Conservation (phyloP, 371 early-diverging fungal species). For the Actinomortierella wolfii region DNA sequence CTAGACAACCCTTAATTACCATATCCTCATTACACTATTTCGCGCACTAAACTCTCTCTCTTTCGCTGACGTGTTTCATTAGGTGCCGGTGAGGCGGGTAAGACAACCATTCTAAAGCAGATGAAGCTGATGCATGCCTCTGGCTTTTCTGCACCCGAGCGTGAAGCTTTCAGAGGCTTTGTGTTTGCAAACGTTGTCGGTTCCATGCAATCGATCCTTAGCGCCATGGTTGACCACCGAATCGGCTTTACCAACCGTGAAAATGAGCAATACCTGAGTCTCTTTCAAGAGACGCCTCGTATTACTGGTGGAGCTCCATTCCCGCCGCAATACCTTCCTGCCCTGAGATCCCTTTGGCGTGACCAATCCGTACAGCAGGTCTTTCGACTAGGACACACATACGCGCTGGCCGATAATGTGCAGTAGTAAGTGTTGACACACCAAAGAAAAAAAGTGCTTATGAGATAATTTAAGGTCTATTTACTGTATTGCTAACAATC, state of each 20-base stretch:
- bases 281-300: conserved; percentile 18
- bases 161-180: conserved; percentile 86
- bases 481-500: no score
- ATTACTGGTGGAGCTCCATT: conserved; percentile 12
- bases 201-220: conserved; percentile 88
- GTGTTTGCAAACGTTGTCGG: conserved; percentile 91
- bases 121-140: conserved; percentile 95
- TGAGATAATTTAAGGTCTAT: no score
- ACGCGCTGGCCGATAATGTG: conserved; percentile 32
- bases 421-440: conserved; percentile 22
- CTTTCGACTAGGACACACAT: conserved; percentile 32
- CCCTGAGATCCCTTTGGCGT: conserved; percentile 23
- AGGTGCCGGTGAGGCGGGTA: conserved; percentile 98
- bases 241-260: conserved; percentile 65
- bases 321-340: conserved; percentile 29
- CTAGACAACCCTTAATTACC: not conserved
- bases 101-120: conserved; percentile 95
- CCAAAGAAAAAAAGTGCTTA: no score
- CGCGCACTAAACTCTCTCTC: not conserved
- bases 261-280: conserved; percentile 53
- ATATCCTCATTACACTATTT: not conserved
- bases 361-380: conserved; percentile 24
- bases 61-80: not conserved
- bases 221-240: conserved; percentile 82
- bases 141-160: conserved; percentile 87